Evolutionary conservation across 345 rosid genomes (phyloP), one percentile per base, ranked within the genome.

Genomic region (Moricandia moricandioides): DNA sequence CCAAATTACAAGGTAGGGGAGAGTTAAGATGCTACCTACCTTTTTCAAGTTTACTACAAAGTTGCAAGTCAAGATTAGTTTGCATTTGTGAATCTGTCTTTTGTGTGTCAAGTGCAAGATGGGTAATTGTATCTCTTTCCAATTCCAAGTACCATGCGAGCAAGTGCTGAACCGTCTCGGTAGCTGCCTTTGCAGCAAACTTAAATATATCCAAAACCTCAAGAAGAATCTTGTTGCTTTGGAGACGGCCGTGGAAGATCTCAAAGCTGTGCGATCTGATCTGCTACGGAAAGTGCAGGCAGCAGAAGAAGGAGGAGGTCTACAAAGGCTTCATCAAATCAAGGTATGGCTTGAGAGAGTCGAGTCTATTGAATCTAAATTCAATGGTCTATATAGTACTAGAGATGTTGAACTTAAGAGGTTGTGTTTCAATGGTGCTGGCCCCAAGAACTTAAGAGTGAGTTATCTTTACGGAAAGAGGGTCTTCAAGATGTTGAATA

Each of bases 201-300:
- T 21, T 21, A 21, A 24, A 1, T 70, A 65, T 13, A 71, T 71
- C n/a, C 26, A 30, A 0, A 47, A 59, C 0, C 63, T 78, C 17
- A 27, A 59, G 43, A n/a, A 66, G 55, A 78, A 71, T 71, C 54
- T 78, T 0, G 35, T 2, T 1, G 77, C 47, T 37, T 27, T 78
- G 9, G 72, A 66, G 4, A 17, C 0, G 26, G 47, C 72, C 71
- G 58, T 71, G 77, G 35, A 49, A 29, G 73, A 40, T 21, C 67
- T 81, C 54, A 68, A 0, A 56, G 84, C 63, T 4, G 0, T 13
- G 24, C 69, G 71, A 26, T 66, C 45, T 33, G 81, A 77, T 49
- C 8, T 78, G 8, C 3, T 27, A 7, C 1, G 60, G 4, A 65
- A 39, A 40, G 77, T 81, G n/a, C 56, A 69, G 4, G 24, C 14